phyloP scores from a whole-genome alignment of 805 yeast genomes.

The Huiozyma sinensis region DNA sequence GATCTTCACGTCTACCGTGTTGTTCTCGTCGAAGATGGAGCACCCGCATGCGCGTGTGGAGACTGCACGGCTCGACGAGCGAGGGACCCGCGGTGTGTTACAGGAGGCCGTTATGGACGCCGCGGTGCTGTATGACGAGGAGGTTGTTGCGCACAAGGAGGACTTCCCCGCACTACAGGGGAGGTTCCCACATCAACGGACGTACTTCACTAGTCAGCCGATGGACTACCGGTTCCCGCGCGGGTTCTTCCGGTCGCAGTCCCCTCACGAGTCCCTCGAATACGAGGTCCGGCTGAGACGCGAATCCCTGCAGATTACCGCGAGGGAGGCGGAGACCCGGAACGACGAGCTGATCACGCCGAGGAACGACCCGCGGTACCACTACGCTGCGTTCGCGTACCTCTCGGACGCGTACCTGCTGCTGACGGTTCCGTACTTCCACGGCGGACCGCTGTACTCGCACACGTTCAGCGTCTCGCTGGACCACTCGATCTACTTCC shows the following conservation, averaged over 20 bases:
- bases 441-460: constrained; percentile 36
- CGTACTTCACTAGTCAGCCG: constrained; percentile 20
- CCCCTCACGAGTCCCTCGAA: constrained; percentile 12
- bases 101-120: constrained; percentile 1
- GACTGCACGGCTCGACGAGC: background rate
- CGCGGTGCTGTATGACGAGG: constrained; percentile 11
- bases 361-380: constrained; percentile 26
- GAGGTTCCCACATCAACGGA: constrained; percentile 3
- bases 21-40: constrained; percentile 28
- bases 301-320: background rate
- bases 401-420: constrained; percentile 49
- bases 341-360: constrained; percentile 9
- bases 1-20: constrained; percentile 42
- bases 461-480: constrained; percentile 47
- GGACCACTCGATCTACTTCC: constrained; percentile 61
- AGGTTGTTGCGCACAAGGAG: constrained; percentile 7
- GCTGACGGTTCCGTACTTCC: constrained; percentile 41
- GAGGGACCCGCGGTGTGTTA: background rate
- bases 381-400: constrained; percentile 49
- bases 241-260: constrained; percentile 24
- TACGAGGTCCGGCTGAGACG: constrained; percentile 20
- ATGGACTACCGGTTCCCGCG: constrained; percentile 28
- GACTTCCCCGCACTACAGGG: background rate
- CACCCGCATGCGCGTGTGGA: constrained; percentile 9
- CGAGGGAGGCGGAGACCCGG: background rate